Conservation (phyloP, 2,329 filamentous ascomycete species). For the Sarocladiaceae sp. region DNA sequence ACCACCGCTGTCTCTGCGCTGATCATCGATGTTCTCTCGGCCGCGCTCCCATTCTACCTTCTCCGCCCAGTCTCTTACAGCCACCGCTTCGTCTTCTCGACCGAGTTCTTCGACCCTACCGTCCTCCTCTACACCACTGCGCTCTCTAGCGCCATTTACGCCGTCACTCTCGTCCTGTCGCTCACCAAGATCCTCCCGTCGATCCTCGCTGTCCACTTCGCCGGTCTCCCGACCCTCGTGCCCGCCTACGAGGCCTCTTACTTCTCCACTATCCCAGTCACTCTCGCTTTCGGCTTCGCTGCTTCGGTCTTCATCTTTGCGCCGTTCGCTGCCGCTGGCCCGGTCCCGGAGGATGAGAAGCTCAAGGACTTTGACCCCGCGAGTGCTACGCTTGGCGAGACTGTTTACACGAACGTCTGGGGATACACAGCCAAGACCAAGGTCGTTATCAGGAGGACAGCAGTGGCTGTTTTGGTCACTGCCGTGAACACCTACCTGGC, state of each 20-base stretch:
- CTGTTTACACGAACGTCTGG: conserved; percentile 69
- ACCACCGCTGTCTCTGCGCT: conserved; percentile 58
- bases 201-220: conserved; percentile 72
- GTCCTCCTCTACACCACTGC: conserved; percentile 62
- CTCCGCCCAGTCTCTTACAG: conserved; percentile 63
- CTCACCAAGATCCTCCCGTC: conserved; percentile 67
- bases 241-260: conserved; percentile 62
- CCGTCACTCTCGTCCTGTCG: conserved; percentile 64
- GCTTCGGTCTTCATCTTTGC: conserved; percentile 75
- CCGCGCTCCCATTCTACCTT: conserved; percentile 69
- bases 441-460: conserved; percentile 61
- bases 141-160: conserved; percentile 70
- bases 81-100: conserved; percentile 40
- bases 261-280: conserved; percentile 55
- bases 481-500: conserved; percentile 59
- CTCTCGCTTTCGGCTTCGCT: conserved; percentile 60
- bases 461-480: conserved; percentile 53
- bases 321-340: conserved; percentile 53
- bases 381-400: conserved; percentile 63
- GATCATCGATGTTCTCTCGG: conserved; percentile 63
- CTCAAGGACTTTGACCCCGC: conserved; percentile 57
- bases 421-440: conserved; percentile 61
- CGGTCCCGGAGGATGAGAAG: conserved; percentile 43
- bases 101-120: conserved; percentile 58
- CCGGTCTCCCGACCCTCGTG: conserved; percentile 64